A percentile compares a stretch with the other conserved stretches of the same genome.
Evolutionary conservation across 1,284 basidiomycete species (phyloP).

Genomic region (Sphagnurus paluster): DNA sequence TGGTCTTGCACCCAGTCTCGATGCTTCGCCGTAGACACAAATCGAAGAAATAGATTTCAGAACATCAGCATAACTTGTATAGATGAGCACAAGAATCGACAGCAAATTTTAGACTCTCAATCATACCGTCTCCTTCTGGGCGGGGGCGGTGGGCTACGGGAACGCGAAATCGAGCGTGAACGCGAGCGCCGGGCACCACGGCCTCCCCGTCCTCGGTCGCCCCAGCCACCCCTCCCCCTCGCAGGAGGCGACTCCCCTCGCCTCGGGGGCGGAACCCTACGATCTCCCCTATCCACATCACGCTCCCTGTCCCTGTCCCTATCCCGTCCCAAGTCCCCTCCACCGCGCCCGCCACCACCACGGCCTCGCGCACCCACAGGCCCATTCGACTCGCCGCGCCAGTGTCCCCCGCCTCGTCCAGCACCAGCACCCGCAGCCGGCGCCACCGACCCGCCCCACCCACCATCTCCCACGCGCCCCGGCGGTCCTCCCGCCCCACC

Average conservation of each 20-base stretch:
- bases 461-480: constrained; percentile 40
- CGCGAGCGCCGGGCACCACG: constrained; percentile 31
- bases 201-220: constrained; percentile 41
- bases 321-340: constrained; percentile 35
- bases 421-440: constrained; percentile 29
- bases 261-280: constrained; percentile 45
- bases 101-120: constrained; percentile 12
- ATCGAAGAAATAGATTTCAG: no score
- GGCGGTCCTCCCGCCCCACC: constrained; percentile 28
- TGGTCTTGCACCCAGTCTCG: no score
- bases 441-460: constrained; percentile 43
- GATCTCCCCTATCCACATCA: constrained; percentile 31
- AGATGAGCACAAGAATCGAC: neutral
- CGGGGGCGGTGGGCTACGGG: constrained; percentile 15
- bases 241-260: constrained; percentile 45
- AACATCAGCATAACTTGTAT: no score
- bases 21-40: no score
- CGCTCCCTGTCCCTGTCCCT: constrained; percentile 35
- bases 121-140: constrained; percentile 30
- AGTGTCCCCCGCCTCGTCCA: constrained; percentile 63
- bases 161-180: constrained; percentile 25
- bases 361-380: constrained; percentile 40
- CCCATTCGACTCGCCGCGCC: constrained; percentile 60
- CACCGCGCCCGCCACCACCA: constrained; percentile 32
- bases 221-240: constrained; percentile 36